Evolutionary conservation across 257 asterid species (phyloP).

Genomic region (Ajuga chamaepitys): DNA sequence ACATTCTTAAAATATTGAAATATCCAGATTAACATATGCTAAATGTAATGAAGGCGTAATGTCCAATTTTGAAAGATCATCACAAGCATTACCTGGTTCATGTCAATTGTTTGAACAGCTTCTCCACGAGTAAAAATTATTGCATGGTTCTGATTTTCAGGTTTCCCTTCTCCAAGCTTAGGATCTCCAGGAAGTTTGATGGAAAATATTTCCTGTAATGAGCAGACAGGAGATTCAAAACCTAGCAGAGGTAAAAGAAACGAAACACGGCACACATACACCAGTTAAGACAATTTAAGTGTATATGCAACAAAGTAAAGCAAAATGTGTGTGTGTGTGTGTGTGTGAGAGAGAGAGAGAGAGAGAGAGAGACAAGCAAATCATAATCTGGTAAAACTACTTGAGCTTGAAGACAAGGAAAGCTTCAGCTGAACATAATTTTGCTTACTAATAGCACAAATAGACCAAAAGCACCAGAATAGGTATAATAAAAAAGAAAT

Average conservation of each 20-base stretch:
- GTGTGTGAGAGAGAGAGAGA: background rate
- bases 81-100: slow-evolving; percentile 67
- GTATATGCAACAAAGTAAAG: background rate
- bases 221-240: slow-evolving; percentile 11
- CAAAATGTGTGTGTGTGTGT: too few relatives aligned
- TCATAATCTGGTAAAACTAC: background rate
- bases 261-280: too few relatives aligned
- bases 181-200: slow-evolving; percentile 99
- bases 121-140: slow-evolving; percentile 96
- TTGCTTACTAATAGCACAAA: background rate
- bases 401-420: background rate
- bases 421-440: background rate
- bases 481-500: too few relatives aligned
- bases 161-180: slow-evolving; percentile 98
- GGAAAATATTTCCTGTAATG: slow-evolving; percentile 77
- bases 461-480: background rate
- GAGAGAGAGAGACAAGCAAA: background rate
- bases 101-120: slow-evolving; percentile 95
- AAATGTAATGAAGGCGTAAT: background rate
- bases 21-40: background rate
- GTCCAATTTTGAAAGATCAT: slow-evolving; percentile 6
- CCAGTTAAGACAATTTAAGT: background rate
- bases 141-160: slow-evolving; percentile 97
- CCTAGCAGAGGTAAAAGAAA: background rate
- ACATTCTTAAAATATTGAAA: background rate